phyloP scores from a whole-genome alignment of 2,329 filamentous ascomycete species.

The Trichophyton mentagrophytes region DNA sequence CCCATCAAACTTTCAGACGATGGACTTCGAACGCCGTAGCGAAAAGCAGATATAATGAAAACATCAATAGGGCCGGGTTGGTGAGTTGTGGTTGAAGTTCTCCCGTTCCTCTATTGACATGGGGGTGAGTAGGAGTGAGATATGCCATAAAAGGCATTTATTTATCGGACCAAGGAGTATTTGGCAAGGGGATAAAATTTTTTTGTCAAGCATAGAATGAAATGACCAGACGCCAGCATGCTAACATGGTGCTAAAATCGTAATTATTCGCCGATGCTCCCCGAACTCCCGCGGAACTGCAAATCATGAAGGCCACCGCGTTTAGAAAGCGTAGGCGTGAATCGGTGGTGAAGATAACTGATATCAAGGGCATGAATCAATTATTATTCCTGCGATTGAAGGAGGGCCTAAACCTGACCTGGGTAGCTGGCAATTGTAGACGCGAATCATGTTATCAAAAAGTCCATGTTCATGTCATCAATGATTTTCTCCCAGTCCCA shows the following conservation, averaged over 20 bases:
- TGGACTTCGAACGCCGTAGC: neutral
- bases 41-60: neutral
- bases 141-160: neutral
- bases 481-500: conserved; percentile 55
- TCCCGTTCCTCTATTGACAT: neutral
- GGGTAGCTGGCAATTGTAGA: neutral
- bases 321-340: neutral
- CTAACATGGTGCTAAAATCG: neutral
- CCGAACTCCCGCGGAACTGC: neutral
- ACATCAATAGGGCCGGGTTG: neutral
- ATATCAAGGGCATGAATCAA: neutral
- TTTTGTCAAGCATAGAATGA: neutral
- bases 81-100: neutral
- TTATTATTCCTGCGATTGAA: neutral
- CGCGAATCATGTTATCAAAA: conserved; percentile 42
- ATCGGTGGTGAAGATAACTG: neutral
- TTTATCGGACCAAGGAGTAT: neutral
- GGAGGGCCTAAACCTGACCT: neutral
- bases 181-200: neutral
- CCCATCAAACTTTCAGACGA: neutral
- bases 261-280: neutral
- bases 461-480: conserved; percentile 46
- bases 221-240: neutral
- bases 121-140: neutral
- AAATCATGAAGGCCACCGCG: neutral